phyloP scores from a whole-genome alignment of 352 stramenopile genomes.

The Thalassiosira pacifica region DNA sequence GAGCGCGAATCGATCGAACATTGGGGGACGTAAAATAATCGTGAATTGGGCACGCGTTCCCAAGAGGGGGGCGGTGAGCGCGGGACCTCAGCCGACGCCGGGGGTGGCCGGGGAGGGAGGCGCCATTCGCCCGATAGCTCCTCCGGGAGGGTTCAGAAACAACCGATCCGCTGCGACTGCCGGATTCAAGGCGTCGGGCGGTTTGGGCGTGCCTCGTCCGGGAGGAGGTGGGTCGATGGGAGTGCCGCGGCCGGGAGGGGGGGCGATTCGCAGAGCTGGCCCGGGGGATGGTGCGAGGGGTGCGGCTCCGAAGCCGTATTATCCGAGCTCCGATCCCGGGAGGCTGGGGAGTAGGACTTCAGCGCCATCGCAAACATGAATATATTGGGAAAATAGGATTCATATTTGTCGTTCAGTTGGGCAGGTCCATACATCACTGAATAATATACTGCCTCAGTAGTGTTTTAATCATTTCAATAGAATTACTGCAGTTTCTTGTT shows the following conservation, averaged over 20 bases:
- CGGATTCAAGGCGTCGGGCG: conserved; percentile 45
- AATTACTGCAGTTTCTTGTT: too few species aligned
- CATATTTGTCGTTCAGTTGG: too few species aligned
- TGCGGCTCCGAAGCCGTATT: conserved; percentile 76
- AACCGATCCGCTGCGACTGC: conserved; percentile 49
- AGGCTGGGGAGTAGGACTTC: conserved; percentile 67
- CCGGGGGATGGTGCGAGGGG: conserved; percentile 55
- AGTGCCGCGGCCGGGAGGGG: conserved; percentile 74
- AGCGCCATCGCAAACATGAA: conserved; percentile 13
- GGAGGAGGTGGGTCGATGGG: conserved; percentile 41
- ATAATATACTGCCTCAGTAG: too few species aligned
- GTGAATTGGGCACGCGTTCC: conserved; percentile 84
- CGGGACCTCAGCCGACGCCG: conserved; percentile 31
- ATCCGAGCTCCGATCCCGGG: conserved; percentile 79
- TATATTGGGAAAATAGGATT: neutral
- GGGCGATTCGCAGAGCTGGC: conserved; percentile 65
- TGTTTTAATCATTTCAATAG: too few species aligned
- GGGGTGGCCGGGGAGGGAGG: conserved; percentile 47
- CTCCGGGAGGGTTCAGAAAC: conserved; percentile 59
- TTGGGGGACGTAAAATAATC: conserved; percentile 69
- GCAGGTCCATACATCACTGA: too few species aligned
- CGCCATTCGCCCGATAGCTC: conserved; percentile 60
- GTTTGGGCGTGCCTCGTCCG: conserved; percentile 40
- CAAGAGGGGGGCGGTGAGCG: conserved; percentile 72
- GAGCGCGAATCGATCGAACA: conserved; percentile 72